Base-by-base conservation (phyloP, 345 rosid genomes). In the Bruguiera gymnorhiza region DNA sequence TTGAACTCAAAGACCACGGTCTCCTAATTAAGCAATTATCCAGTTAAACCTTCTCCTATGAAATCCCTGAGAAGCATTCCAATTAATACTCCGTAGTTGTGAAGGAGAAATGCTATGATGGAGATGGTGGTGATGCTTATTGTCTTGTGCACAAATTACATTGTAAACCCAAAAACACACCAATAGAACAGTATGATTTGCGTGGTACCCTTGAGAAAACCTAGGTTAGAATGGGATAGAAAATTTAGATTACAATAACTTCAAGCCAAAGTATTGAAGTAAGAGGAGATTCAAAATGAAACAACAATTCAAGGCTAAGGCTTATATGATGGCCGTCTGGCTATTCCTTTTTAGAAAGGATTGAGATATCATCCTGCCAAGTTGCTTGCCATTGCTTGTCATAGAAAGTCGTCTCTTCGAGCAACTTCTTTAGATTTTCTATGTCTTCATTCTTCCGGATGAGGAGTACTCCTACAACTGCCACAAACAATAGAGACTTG, bases 361-460 rank as follows among this genome's bases (percentile, higher is more conserved):
- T 46, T 0, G 75, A 52, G 60, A 43, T 59, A 55, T 88, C 89
- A 58, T 94, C 96, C 73, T 83, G 86, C 98, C 95, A 94, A 21
- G 95, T 76, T 39, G 98, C 96, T 69, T 89, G 96, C 98, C 98
- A 91, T 80, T 94, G 97, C 81, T 88, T 94, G 73, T 94, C 98
- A 43, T 89, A 91, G 48, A 89, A 89, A 24, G 95, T 89, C 0
- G 93, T 87, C 82, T 94, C 98, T 31, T 91, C 97, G 19, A 94
- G 30, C 66, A 91, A 74, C 74, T 81, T 86, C 80, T 88, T 91
- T 50, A 91, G 62, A 69, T 70, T 89, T 24, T 91, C 92, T 5
- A 89, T 16, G 70, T 94, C 98, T 70, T 91, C 98, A 30, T 87
- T 94, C 90, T 94, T 91, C 59, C 96, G 87, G 50, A 94, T 83